Evolutionary conservation across 108 stramenopile species (phyloP).

Genomic region (Aurantiochytrium sp.): DNA sequence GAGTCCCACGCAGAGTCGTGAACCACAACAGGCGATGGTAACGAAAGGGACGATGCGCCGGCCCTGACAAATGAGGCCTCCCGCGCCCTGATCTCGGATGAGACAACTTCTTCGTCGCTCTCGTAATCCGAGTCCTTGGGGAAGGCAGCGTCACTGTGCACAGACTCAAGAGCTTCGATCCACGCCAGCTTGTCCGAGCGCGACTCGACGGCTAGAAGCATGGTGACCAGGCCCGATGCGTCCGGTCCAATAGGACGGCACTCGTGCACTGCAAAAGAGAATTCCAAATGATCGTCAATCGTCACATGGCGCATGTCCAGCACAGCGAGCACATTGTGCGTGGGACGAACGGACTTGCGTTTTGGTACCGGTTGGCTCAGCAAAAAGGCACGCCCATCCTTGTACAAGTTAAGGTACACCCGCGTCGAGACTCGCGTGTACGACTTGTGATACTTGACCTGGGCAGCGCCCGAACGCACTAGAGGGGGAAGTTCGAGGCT

Average conservation of each 20-base stretch:
- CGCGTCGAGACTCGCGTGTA: not conserved
- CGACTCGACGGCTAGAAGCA: not conserved
- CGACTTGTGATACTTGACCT: not conserved
- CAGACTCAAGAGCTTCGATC: not conserved
- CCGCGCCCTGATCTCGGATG: not conserved
- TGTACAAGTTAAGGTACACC: not conserved
- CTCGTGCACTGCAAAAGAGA: not conserved
- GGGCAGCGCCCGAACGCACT: not conserved
- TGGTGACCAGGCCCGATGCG: not conserved
- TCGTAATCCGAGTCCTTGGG: not conserved
- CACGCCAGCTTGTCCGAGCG: not conserved
- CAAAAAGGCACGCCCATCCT: not conserved
- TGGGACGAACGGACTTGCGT: not conserved
- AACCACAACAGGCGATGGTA: no score
- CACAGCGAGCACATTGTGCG: not conserved
- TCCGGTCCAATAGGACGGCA: not conserved
- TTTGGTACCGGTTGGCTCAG: not conserved
- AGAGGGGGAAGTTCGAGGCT: not conserved
- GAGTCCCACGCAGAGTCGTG: no score
- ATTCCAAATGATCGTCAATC: not conserved
- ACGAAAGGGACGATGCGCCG: no score
- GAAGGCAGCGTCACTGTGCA: not conserved
- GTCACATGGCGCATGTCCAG: not conserved
- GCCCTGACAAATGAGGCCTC: no score
- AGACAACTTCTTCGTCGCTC: not conserved